phyloP scores from a whole-genome alignment of 768 basidiomycete genomes.

The Mycena galericulata region DNA sequence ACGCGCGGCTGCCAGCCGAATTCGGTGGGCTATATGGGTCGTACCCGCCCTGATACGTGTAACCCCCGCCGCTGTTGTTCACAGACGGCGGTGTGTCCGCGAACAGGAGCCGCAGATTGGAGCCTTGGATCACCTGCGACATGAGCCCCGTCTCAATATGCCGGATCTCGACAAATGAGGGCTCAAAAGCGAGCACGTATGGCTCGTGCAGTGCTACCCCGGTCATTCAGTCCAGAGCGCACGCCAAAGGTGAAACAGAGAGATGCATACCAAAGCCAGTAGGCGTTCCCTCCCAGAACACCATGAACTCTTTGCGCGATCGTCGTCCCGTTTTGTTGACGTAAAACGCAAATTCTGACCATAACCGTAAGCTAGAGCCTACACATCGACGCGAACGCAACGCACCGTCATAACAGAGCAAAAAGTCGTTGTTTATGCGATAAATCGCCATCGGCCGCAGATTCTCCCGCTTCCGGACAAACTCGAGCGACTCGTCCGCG shows the following conservation, averaged over 20 bases:
- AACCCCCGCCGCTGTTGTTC: conserved; percentile 66
- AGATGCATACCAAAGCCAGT: conserved; percentile 89
- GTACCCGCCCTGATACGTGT: conserved; percentile 43
- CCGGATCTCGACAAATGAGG: conserved; percentile 95
- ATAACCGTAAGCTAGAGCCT: conserved; percentile 24
- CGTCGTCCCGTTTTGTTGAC: conserved; percentile 97
- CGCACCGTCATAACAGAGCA: conserved; percentile 97
- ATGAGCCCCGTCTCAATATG: conserved; percentile 94
- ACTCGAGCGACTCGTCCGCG: conserved; percentile 89
- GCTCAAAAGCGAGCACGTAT: conserved; percentile 96
- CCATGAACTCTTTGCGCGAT: conserved; percentile 92
- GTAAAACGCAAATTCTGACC: conserved; percentile 96
- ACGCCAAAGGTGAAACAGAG: neutral
- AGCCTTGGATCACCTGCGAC: conserved; percentile 95
- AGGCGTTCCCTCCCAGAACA: conserved; percentile 96
- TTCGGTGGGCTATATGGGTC: conserved; percentile 47
- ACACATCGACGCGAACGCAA: neutral
- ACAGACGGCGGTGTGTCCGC: conserved; percentile 93
- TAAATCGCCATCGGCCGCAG: conserved; percentile 96
- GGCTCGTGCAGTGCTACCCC: conserved; percentile 92
- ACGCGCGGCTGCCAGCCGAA: conserved; percentile 28
- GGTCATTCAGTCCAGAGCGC: neutral
- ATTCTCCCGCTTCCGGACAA: conserved; percentile 91
- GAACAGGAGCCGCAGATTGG: conserved; percentile 90
- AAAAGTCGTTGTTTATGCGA: conserved; percentile 95